These are phyloP conservation scores for Coprinellus aureogranulatus DNA, from an alignment of 768 basidiomycete species.

Conservation along the genomic window DNA sequence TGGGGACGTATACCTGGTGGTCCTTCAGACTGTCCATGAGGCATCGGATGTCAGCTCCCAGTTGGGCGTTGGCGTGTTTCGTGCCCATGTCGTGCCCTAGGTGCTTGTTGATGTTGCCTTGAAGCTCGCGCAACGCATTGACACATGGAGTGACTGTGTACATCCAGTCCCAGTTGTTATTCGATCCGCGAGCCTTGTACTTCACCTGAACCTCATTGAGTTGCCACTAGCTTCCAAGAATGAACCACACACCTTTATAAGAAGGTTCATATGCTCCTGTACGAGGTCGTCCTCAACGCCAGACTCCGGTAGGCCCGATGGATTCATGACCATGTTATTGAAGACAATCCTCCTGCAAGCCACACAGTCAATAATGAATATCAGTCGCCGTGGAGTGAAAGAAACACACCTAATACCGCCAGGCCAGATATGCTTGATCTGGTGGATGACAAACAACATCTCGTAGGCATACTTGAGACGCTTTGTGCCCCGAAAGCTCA, in stretches of 20 bases:
- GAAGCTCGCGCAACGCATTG: conserved; percentile 18
- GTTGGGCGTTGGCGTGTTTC: conserved; percentile 15
- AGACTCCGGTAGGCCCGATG: conserved; percentile 22
- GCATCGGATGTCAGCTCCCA: conserved; percentile 23
- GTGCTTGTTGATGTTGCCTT: conserved; percentile 13
- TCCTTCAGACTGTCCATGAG: conserved; percentile 24
- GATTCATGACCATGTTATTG: conserved; percentile 34
- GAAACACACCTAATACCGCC: conserved; percentile 14
- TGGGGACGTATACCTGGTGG: conserved; percentile 18
- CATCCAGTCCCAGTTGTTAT: conserved; percentile 27
- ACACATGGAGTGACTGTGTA: conserved; percentile 23
- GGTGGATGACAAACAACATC: conserved; percentile 28
- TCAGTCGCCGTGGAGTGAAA: no score
- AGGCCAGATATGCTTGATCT: conserved; percentile 24
- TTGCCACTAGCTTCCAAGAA: no score
- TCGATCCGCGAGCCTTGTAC: conserved; percentile 25
- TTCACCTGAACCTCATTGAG: conserved; percentile 11
- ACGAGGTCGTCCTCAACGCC: conserved; percentile 30
- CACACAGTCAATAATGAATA: not conserved
- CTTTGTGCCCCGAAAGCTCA: conserved; percentile 29
- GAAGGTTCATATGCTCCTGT: conserved; percentile 35
- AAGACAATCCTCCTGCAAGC: conserved; percentile 19
- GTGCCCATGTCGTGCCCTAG: conserved; percentile 22
- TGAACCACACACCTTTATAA: conserved; percentile 36
- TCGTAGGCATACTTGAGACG: conserved; percentile 32